Base-by-base conservation (phyloP, 1,139 yeast species). In the Tardiomyces blankii region DNA sequence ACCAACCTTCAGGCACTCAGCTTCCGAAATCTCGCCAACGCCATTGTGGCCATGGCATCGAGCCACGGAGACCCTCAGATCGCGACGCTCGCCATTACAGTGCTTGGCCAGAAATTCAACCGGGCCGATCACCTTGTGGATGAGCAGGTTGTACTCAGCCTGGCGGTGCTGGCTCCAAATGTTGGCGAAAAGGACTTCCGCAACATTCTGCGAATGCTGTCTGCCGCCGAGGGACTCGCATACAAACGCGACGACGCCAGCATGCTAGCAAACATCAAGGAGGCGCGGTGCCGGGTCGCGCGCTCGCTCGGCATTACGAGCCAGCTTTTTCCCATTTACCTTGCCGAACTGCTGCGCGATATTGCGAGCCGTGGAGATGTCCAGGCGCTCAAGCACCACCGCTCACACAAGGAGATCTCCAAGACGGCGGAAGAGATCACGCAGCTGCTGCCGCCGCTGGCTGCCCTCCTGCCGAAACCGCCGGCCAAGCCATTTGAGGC, bases 351-450 rank as follows among this genome's bases (percentile, higher is more conserved):
- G 23, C 70, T 91, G 48, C 75, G 74, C 32, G 73, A 77, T 1
- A 82, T 88, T 44, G 75, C 86, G 38, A 72, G 82, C 41, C 80
- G 82, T 58, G 97, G 96, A 42, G 96, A 88, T 54, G 86, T 82
- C 18, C 38, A 41, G 53, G 82, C 74, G 45, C 71, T 77, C 43
- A 94, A 84, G 50, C 94, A 83, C 54, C 95, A 85, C 59, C 75
- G 95, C 55, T 75, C 94, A 3, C 93, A 85, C 55, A 72, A 72
- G 46, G 95, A 84, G 53, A 83, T 88, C 44, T 74, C 85, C 35
- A 80, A 77, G 46, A 80, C 87, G 48, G 96, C 94, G 0, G 74
- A 74, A 35, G 86, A 83, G 58, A 86, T 88, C 46, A 77, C 83
- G 1, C 63, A 74, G 25, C 76, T 77, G 51, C 70, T 91, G 49